These are phyloP conservation scores for Elymus sibiricus DNA, from an alignment of 176 grass and related monocot genomes.

Conservation along the genomic window DNA sequence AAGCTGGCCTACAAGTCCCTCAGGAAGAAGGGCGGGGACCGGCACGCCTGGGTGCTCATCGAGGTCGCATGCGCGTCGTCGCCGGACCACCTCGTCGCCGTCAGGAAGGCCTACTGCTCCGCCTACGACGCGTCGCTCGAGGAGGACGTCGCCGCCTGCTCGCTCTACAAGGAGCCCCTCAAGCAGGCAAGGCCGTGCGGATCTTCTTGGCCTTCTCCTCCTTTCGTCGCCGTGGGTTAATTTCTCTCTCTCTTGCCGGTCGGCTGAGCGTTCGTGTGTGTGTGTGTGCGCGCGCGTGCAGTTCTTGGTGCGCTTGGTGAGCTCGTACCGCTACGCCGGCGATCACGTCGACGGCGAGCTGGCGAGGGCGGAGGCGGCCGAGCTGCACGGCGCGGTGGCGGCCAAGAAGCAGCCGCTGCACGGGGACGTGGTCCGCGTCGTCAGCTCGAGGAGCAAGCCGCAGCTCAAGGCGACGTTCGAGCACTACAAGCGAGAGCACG, in stretches of 20 bases:
- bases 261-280: neutral
- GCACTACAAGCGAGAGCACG: constrained; percentile 49
- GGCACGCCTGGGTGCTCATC: constrained; percentile 53
- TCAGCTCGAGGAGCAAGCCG: constrained; percentile 74
- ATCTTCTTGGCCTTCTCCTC: neutral
- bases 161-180: constrained; percentile 52
- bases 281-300: neutral
- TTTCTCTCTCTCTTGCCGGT: neutral
- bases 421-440: constrained; percentile 54
- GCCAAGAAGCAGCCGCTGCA: constrained; percentile 37
- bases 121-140: constrained; percentile 67
- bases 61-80: constrained; percentile 86
- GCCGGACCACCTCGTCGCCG: constrained; percentile 80
- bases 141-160: constrained; percentile 66
- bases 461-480: constrained; percentile 68
- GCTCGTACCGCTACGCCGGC: constrained; percentile 62
- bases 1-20: constrained; percentile 61
- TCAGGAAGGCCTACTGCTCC: constrained; percentile 78
- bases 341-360: constrained; percentile 43
- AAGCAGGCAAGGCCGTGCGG: constrained; percentile 25
- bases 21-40: constrained; percentile 46
- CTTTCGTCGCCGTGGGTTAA: neutral
- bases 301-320: constrained; percentile 72
- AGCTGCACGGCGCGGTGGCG: constrained; percentile 42
- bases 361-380: constrained; percentile 53